Conservation (phyloP, 495 filamentous ascomycete genomes). For the Articulospora tetracladia region DNA sequence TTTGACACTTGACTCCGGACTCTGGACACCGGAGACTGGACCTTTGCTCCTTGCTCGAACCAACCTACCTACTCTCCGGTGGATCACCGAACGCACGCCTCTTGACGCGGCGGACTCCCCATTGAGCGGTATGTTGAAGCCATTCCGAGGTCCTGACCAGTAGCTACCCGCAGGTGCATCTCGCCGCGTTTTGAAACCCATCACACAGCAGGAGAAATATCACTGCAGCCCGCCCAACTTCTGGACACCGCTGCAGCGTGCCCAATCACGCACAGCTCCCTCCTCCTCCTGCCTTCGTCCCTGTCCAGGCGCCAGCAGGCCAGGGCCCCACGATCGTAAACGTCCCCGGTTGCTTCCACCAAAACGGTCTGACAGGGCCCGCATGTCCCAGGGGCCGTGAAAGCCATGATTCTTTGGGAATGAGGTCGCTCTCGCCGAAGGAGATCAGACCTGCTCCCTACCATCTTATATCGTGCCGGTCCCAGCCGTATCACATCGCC, state of each 20-base stretch:
- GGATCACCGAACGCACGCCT: neutral
- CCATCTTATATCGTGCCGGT: neutral
- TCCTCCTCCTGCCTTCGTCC: neutral
- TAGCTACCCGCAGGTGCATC: neutral
- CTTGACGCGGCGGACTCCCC: neutral
- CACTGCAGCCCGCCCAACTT: neutral
- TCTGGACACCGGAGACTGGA: too few species aligned
- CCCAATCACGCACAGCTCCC: too few species aligned
- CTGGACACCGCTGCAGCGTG: too few species aligned
- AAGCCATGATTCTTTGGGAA: neutral
- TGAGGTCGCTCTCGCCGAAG: neutral
- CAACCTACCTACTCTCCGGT: too few species aligned
- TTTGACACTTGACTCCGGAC: too few species aligned
- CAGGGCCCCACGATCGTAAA: neutral
- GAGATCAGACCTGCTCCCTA: neutral
- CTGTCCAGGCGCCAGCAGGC: neutral
- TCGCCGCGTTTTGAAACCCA: neutral
- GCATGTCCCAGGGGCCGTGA: neutral
- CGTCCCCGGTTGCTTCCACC: neutral
- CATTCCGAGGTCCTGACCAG: neutral
- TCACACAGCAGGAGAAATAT: constrained; percentile 2
- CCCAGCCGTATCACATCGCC: neutral
- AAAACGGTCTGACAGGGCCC: constrained; percentile 4
- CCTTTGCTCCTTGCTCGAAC: too few species aligned
- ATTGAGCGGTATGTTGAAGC: neutral